These are phyloP conservation scores for Backusella morwellensis DNA, from an alignment of 192 early-diverging fungal genomes.

Conservation along the genomic window DNA sequence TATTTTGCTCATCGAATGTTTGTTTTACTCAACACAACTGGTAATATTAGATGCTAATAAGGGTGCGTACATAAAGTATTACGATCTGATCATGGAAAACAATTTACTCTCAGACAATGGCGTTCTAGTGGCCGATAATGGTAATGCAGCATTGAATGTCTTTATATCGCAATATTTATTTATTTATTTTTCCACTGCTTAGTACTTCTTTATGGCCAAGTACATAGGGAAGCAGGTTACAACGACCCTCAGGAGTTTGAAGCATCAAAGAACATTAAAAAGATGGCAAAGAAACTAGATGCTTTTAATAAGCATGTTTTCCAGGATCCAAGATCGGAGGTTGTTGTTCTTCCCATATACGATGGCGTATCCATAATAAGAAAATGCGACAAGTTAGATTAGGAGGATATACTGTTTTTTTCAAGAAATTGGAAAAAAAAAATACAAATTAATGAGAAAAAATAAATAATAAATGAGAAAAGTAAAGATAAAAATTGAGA, in stretches of 20 bases:
- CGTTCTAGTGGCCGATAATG: constrained; percentile 68
- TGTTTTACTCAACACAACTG: neutral
- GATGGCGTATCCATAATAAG: constrained; percentile 56
- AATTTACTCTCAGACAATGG: constrained; percentile 54
- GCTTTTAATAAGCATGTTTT: constrained; percentile 64
- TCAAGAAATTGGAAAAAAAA: too few relatives aligned
- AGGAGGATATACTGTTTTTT: too few relatives aligned
- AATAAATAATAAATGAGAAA: too few relatives aligned
- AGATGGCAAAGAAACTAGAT: constrained; percentile 41
- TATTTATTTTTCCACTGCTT: neutral
- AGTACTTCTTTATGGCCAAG: constrained; percentile 23
- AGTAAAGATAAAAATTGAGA: too few relatives aligned
- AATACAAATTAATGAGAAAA: too few relatives aligned
- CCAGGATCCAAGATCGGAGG: constrained; percentile 55
- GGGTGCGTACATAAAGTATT: constrained; percentile 60
- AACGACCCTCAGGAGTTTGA: neutral
- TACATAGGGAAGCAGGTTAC: constrained; percentile 21
- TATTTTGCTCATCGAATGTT: neutral
- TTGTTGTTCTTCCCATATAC: constrained; percentile 58
- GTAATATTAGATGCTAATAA: constrained; percentile 65
- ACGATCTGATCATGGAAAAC: constrained; percentile 59
- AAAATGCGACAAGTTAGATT: neutral
- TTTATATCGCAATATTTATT: neutral
- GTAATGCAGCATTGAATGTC: constrained; percentile 2
- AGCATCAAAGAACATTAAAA: constrained; percentile 29